A percentile compares a stretch with the other conserved stretches of the same genome.
Conservation (phyloP, 2,329 filamentous ascomycete genomes). For the Dothideomycetidae sp. region DNA sequence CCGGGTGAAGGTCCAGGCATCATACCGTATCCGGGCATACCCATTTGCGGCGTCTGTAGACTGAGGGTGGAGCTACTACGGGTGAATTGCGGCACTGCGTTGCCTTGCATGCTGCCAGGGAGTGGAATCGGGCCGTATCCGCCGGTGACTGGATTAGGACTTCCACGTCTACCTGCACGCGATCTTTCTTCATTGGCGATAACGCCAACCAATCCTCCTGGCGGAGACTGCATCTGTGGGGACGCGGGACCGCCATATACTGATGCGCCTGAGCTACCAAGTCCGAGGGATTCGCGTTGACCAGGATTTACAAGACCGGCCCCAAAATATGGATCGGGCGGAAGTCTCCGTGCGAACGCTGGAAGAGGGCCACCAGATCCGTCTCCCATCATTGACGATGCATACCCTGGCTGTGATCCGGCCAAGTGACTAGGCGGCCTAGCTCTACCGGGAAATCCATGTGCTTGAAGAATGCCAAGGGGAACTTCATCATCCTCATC, state of each 20-base stretch:
- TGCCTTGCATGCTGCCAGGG: slow-evolving; percentile 20
- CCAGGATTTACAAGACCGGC: slow-evolving; percentile 59
- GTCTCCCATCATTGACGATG: slow-evolving; percentile 31
- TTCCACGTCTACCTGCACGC: slow-evolving; percentile 62
- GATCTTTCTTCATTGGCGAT: slow-evolving; percentile 76
- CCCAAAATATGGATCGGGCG: slow-evolving; percentile 72
- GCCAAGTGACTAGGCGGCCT: slow-evolving; percentile 59
- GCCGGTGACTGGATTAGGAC: slow-evolving; percentile 43
- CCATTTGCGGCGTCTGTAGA: slow-evolving; percentile 15
- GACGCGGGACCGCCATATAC: slow-evolving; percentile 23
- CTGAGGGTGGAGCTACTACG: slow-evolving; percentile 24
- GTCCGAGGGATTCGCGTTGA: slow-evolving; percentile 59
- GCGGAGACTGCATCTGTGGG: slow-evolving; percentile 31
- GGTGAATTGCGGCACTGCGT: slow-evolving; percentile 15
- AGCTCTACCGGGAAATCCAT: slow-evolving; percentile 71
- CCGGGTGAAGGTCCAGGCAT: slow-evolving; percentile 14
- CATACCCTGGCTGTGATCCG: slow-evolving; percentile 31
- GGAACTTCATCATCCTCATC: slow-evolving; percentile 83
- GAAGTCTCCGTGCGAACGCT: slow-evolving; percentile 68
- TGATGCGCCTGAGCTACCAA: slow-evolving; percentile 32
- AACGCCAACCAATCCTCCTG: slow-evolving; percentile 72
- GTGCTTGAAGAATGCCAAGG: slow-evolving; percentile 70
- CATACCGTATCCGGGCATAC: not conserved
- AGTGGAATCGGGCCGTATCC: slow-evolving; percentile 16
- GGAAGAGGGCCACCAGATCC: slow-evolving; percentile 45